phyloP scores from a whole-genome alignment of 192 early-diverging fungal genomes.

The Podila horticola region DNA sequence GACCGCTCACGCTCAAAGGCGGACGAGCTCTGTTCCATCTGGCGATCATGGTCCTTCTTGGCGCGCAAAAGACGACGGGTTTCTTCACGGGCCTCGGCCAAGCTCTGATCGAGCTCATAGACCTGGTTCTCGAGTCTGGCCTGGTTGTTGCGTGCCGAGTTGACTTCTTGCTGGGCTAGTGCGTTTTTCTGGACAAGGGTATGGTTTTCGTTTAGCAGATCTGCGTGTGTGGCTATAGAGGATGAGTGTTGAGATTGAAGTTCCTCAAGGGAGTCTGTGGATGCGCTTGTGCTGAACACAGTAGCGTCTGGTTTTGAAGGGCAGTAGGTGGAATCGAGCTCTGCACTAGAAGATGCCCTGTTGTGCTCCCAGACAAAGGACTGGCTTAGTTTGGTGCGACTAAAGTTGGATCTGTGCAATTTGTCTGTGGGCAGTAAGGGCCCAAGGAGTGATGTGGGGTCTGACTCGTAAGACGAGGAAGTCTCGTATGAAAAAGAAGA shows the following conservation, averaged over 20 bases:
- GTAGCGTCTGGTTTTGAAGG: neutral
- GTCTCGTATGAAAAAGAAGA: neutral
- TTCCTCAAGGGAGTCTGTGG: slow-evolving; percentile 20
- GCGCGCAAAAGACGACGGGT: slow-evolving; percentile 40
- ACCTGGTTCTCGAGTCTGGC: slow-evolving; percentile 61
- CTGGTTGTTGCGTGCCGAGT: slow-evolving; percentile 31
- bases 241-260: neutral
- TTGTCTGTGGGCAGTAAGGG: slow-evolving; percentile 22
- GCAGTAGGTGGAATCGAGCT: neutral
- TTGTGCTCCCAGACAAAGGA: slow-evolving; percentile 14
- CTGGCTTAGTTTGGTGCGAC: neutral
- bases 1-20: slow-evolving; percentile 54
- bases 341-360: neutral
- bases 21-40: slow-evolving; percentile 30
- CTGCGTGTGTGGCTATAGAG: slow-evolving; percentile 14
- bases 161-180: slow-evolving; percentile 47
- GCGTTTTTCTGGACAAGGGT: slow-evolving; percentile 46
- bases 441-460: slow-evolving; percentile 20
- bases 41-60: slow-evolving; percentile 57
- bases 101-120: slow-evolving; percentile 57
- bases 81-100: slow-evolving; percentile 52
- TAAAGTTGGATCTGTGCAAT: slow-evolving; percentile 1
- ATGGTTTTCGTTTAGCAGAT: slow-evolving; percentile 44
- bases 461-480: slow-evolving; percentile 5
- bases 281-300: slow-evolving; percentile 16